Conservation (phyloP, 352 stramenopile species). For the Globisporangium lucens region DNA sequence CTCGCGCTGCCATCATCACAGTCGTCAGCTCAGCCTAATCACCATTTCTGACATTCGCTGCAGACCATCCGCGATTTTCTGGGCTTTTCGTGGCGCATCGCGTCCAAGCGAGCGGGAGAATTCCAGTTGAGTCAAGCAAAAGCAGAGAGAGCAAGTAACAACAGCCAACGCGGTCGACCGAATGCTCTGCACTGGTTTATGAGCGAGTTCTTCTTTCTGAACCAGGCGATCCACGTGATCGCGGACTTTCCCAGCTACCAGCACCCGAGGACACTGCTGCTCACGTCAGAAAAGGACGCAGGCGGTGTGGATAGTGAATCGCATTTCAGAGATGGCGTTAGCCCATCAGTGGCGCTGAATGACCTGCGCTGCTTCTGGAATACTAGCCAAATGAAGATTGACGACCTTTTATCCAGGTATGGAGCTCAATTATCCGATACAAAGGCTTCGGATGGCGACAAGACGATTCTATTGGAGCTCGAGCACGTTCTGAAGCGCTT, state of each 20-base stretch:
- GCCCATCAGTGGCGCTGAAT: neutral
- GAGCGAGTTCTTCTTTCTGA: conserved; percentile 43
- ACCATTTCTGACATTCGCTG: conserved; percentile 21
- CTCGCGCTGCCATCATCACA: neutral
- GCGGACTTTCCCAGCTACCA: conserved; percentile 5
- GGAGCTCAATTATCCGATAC: neutral
- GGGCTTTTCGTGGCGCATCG: conserved; percentile 38
- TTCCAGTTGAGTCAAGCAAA: neutral
- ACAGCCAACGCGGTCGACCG: neutral
- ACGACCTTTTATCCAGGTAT: conserved; percentile 1
- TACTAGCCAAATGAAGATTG: conserved; percentile 4
- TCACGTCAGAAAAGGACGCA: neutral
- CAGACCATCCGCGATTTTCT: conserved; percentile 40
- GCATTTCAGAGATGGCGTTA: neutral
- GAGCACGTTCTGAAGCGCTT: conserved; percentile 42
- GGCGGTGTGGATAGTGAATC: neutral
- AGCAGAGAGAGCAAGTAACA: neutral
- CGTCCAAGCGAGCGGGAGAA: conserved; percentile 25
- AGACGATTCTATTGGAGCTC: conserved; percentile 20
- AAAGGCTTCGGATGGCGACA: neutral
- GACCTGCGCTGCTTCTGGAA: conserved; percentile 16
- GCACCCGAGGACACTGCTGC: neutral
- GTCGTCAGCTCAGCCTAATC: neutral
- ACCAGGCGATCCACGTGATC: conserved; percentile 27
- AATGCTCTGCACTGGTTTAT: conserved; percentile 26